These are phyloP conservation scores for Lecanicillium sp. DNA, from an alignment of 2,329 filamentous ascomycete genomes.

Conservation along the genomic window DNA sequence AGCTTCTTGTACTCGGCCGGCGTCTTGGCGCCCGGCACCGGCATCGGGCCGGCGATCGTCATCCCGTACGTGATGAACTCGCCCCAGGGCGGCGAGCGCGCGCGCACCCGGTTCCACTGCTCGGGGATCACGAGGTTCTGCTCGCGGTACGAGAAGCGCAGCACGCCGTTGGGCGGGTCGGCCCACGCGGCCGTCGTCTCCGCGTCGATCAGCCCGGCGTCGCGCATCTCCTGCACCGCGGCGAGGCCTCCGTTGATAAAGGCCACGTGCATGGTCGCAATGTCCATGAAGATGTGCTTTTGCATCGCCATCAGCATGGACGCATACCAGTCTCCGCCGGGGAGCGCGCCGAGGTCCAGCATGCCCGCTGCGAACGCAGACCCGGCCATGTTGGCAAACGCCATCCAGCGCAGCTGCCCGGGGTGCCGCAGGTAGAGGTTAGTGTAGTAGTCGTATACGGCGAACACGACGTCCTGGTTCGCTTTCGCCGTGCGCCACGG, in stretches of 20 bases:
- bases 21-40: slow-evolving; percentile 5
- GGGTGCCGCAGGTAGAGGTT: slow-evolving; percentile 6
- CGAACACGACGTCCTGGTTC: slow-evolving; percentile 1
- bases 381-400: slow-evolving; percentile 8
- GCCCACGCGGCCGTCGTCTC: slow-evolving; percentile 2
- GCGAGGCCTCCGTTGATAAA: slow-evolving; percentile 1
- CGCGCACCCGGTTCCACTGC: slow-evolving; percentile 3
- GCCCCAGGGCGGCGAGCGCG: neutral
- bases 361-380: slow-evolving; percentile 5
- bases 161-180: neutral
- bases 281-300: slow-evolving; percentile 7
- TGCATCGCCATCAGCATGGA: slow-evolving; percentile 12
- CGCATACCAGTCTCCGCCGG: neutral
- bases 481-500: slow-evolving; percentile 1
- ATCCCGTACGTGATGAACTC: slow-evolving; percentile 4
- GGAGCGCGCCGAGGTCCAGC: slow-evolving; percentile 3
- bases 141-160: neutral
- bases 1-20: slow-evolving; percentile 8
- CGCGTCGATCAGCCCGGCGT: neutral
- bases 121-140: slow-evolving; percentile 3
- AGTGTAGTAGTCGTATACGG: slow-evolving; percentile 5
- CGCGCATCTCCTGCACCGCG: slow-evolving; percentile 5
- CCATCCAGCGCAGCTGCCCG: slow-evolving; percentile 6
- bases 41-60: slow-evolving; percentile 6
- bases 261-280: slow-evolving; percentile 5